Percentiles rank a stretch among this genome's conserved stretches.
Evolutionary conservation across 2,329 filamentous ascomycete species (phyloP).

Genomic region (Hirsutella rhossiliensis): DNA sequence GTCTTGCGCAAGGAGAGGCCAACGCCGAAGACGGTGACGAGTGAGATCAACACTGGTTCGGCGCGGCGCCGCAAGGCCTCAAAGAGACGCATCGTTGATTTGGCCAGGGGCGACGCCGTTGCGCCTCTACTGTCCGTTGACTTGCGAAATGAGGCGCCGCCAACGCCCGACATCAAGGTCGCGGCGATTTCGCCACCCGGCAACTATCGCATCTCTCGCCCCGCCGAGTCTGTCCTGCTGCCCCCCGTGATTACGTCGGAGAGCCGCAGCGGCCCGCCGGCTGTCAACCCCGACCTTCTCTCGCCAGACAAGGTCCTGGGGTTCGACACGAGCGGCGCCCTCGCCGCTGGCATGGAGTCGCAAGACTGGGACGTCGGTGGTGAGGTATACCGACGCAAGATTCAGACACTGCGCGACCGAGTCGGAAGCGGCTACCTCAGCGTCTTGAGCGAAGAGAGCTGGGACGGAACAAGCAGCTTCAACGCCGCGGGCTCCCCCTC

Average conservation of each 20-base stretch:
- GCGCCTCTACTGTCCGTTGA: constrained; percentile 18
- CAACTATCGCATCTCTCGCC: constrained; percentile 34
- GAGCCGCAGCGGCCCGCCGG: constrained; percentile 14
- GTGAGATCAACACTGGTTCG: constrained; percentile 45
- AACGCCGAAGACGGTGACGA: constrained; percentile 37
- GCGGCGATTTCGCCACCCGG: constrained; percentile 11
- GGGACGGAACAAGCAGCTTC: constrained; percentile 30
- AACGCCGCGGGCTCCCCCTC: constrained; percentile 11
- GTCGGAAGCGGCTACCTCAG: constrained; percentile 82
- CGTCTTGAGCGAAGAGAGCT: constrained; percentile 67
- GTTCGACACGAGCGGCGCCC: neutral
- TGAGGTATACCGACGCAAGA: constrained; percentile 75
- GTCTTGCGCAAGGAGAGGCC: constrained; percentile 50
- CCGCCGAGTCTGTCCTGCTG: constrained; percentile 23
- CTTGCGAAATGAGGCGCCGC: constrained; percentile 8
- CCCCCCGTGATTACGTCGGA: constrained; percentile 19
- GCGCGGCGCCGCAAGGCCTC: constrained; percentile 48
- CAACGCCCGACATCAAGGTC: constrained; percentile 8
- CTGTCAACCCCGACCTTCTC: neutral
- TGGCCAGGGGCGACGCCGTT: constrained; percentile 39
- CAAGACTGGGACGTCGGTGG: constrained; percentile 56
- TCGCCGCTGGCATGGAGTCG: constrained; percentile 16
- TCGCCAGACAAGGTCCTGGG: neutral
- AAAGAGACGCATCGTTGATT: constrained; percentile 52
- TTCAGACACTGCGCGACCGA: constrained; percentile 74